These are phyloP conservation scores for Boletus patriciae DNA, from an alignment of 768 basidiomycete species.

Conservation along the genomic window DNA sequence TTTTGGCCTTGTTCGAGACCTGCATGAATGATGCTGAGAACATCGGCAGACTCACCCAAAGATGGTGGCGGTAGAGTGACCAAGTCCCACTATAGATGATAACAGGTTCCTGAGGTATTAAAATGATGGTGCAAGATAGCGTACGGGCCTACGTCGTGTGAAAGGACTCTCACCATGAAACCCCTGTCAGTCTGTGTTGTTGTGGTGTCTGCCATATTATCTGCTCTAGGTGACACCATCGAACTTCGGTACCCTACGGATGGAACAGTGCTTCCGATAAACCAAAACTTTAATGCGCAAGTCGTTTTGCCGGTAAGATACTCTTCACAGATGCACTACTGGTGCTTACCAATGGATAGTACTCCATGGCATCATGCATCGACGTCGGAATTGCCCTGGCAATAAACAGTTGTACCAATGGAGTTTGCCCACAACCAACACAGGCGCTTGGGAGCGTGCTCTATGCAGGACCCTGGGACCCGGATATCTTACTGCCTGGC, in stretches of 20 bases:
- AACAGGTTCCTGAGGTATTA: not conserved
- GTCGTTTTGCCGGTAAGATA: constrained; percentile 17
- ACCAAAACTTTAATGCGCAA: constrained; percentile 16
- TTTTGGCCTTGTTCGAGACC: constrained; percentile 6
- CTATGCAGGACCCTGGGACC: constrained; percentile 23
- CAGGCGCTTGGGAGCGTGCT: constrained; percentile 17
- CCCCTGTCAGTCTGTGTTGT: not conserved
- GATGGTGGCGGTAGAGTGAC: not conserved
- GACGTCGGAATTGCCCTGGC: constrained; percentile 23
- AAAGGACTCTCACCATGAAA: constrained; percentile 6
- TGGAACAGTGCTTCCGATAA: constrained; percentile 17
- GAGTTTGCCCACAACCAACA: constrained; percentile 14
- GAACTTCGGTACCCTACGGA: constrained; percentile 23
- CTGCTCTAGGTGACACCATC: constrained; percentile 17
- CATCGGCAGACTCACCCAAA: not conserved
- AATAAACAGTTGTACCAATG: constrained; percentile 18
- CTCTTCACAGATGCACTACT: no score
- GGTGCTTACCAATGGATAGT: constrained; percentile 5
- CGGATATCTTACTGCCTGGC: not conserved
- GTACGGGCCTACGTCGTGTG: not conserved
- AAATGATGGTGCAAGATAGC: not conserved
- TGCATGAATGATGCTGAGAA: not conserved
- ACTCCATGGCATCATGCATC: constrained; percentile 17
- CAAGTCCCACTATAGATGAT: not conserved
- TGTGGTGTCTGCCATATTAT: not conserved